A percentile compares a stretch with the other conserved stretches of the same genome.
phyloP scores from a whole-genome alignment of 805 yeast species.

The Saturnispora silvae region DNA sequence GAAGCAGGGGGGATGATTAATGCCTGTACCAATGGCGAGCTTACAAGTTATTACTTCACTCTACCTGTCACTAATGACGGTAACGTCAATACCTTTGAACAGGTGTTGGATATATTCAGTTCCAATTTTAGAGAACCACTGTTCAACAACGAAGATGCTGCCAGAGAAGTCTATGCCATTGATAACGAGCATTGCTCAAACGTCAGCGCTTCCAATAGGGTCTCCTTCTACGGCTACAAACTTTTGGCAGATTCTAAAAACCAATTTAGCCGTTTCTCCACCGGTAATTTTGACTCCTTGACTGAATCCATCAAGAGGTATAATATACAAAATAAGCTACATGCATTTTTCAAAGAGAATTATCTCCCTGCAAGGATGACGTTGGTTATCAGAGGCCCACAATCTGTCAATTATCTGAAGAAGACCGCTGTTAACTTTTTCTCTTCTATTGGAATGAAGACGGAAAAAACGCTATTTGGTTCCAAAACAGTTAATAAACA shows the following conservation, averaged over 20 bases:
- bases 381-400: slow-evolving; percentile 55
- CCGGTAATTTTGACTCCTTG: slow-evolving; percentile 52
- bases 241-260: slow-evolving; percentile 36
- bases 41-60: slow-evolving; percentile 54
- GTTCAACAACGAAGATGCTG: slow-evolving; percentile 32
- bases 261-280: slow-evolving; percentile 52
- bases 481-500: not conserved
- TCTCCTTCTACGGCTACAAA: slow-evolving; percentile 49
- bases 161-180: slow-evolving; percentile 47
- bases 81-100: slow-evolving; percentile 31
- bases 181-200: slow-evolving; percentile 61
- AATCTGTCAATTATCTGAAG: slow-evolving; percentile 46
- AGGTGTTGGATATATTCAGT: slow-evolving; percentile 38
- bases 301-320: slow-evolving; percentile 24
- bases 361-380: slow-evolving; percentile 42
- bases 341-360: slow-evolving; percentile 30
- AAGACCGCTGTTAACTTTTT: slow-evolving; percentile 40
- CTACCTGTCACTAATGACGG: slow-evolving; percentile 32
- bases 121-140: slow-evolving; percentile 41
- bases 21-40: slow-evolving; percentile 62
- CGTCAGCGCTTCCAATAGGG: slow-evolving; percentile 31
- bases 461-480: not conserved
- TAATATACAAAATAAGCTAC: slow-evolving; percentile 29
- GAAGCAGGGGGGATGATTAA: slow-evolving; percentile 48
- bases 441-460: slow-evolving; percentile 21